Base-by-base conservation (phyloP, 2,329 filamentous ascomycete genomes). In the Fusarium succisae region DNA sequence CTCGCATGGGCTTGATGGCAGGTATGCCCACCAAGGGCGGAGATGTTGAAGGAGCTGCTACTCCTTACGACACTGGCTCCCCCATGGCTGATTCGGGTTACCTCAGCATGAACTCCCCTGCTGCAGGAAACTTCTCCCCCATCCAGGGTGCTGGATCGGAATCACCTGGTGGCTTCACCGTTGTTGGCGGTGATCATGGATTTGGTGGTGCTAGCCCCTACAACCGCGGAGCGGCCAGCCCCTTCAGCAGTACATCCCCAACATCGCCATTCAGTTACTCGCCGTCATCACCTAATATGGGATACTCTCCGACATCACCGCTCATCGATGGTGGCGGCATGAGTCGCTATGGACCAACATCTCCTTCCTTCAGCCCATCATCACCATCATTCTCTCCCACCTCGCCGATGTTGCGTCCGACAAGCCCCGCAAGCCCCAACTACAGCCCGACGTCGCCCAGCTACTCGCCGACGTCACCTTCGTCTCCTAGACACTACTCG, bases 51-150 rank as follows among this genome's bases (percentile, higher is more conserved):
- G 96, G 96, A 76, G 94, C 94, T 62, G 94, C 95, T 47, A 99
- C 96, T 14, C 97, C 97, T 3, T 99, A 99, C 83, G 96, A 98
- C 80, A 93, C 91, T 30, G 93, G 93, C 48, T 96, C 93, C 56
- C 94, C 94, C 9, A 92, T 95, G 83, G 89, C 88, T 13, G 92
- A 95, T 77, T 91, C 89, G 44, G 92, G 92, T 57, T 91, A 90
- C 77, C 83, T 91, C 78, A 89, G 88, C 74, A 85, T 91, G 75
- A 89, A 86, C 72, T 91, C 90, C n/a, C 90, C 91, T 74, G 89
- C 85, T 70, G 87, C 86, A 78, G 90, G 86, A 80, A 89, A 89
- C 81, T 93, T 93, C 87, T 96, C 94, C 39, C 94, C 94, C 56
- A 94, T 96, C 79, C 91, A 93, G 76, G 89, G 89, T 72, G 88